phyloP scores from a whole-genome alignment of 768 basidiomycete genomes.

The Suillus ampliporus region DNA sequence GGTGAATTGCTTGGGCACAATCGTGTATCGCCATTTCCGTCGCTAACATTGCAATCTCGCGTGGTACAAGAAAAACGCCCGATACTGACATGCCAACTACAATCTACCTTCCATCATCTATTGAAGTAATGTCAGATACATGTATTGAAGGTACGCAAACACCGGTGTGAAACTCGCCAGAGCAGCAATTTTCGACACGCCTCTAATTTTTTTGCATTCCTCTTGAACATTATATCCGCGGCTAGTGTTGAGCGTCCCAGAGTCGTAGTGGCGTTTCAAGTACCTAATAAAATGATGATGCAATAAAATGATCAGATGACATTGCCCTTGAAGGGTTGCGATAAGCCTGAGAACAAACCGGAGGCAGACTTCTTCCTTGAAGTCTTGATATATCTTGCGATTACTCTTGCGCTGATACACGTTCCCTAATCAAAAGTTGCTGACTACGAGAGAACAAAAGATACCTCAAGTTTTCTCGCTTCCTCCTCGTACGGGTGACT shows the following conservation, averaged over 20 bases:
- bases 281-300: constrained; percentile 51
- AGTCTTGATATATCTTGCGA: constrained; percentile 77
- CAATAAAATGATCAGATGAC: constrained; percentile 5
- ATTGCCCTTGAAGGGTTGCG: neutral
- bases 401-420: constrained; percentile 68
- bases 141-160: neutral
- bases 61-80: neutral
- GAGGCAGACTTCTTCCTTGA: constrained; percentile 77
- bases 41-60: too few species aligned
- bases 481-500: constrained; percentile 83
- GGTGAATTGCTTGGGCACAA: neutral
- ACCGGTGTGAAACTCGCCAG: constrained; percentile 38
- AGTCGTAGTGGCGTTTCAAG: constrained; percentile 60
- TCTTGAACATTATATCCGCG: constrained; percentile 57
- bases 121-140: neutral
- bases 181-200: constrained; percentile 46
- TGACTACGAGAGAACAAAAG: constrained; percentile 12
- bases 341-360: constrained; percentile 43
- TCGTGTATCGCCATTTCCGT: neutral
- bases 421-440: constrained; percentile 1
- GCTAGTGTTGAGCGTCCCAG: constrained; percentile 54
- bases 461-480: constrained; percentile 72
- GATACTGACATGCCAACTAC: neutral
- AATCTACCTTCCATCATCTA: constrained; percentile 2
- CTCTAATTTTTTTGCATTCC: constrained; percentile 71